Evolutionary conservation across 495 filamentous ascomycete genomes (phyloP).

Genomic region (Choiromyces venosus): DNA sequence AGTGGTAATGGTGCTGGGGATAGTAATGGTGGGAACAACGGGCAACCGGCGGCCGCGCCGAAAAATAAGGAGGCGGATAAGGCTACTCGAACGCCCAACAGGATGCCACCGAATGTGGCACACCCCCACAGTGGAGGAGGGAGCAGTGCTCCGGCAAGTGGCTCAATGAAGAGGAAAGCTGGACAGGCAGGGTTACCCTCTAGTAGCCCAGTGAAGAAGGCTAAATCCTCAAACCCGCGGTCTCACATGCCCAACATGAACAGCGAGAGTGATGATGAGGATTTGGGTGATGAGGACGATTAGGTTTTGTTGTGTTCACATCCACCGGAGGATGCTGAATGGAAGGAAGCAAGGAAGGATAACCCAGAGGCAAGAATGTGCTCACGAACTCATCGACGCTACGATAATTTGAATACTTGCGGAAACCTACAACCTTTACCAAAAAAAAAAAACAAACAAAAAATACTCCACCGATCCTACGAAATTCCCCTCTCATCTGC

Average conservation of each 20-base stretch:
- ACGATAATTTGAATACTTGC: neutral
- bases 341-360: neutral
- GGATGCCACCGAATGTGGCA: conserved; percentile 28
- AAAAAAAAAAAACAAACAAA: neutral
- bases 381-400: neutral
- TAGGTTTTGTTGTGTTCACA: conserved; percentile 8
- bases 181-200: conserved; percentile 30
- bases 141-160: conserved; percentile 29
- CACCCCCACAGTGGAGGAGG: conserved; percentile 21
- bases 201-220: conserved; percentile 37
- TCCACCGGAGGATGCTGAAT: neutral
- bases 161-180: conserved; percentile 38
- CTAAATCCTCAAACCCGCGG: conserved; percentile 34
- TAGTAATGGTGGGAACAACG: conserved; percentile 20
- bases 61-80: conserved; percentile 37
- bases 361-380: neutral
- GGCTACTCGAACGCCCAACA: conserved; percentile 36
- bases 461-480: neutral
- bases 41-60: conserved; percentile 15
- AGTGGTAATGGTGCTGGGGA: conserved; percentile 22
- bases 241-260: conserved; percentile 21
- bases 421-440: neutral
- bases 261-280: conserved; percentile 34
- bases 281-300: conserved; percentile 33
- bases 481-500: neutral